Evolutionary conservation across 2,329 filamentous ascomycete genomes (phyloP), one percentile per base, ranked within the genome.

Genomic region (Ophiosphaerella korrae): DNA sequence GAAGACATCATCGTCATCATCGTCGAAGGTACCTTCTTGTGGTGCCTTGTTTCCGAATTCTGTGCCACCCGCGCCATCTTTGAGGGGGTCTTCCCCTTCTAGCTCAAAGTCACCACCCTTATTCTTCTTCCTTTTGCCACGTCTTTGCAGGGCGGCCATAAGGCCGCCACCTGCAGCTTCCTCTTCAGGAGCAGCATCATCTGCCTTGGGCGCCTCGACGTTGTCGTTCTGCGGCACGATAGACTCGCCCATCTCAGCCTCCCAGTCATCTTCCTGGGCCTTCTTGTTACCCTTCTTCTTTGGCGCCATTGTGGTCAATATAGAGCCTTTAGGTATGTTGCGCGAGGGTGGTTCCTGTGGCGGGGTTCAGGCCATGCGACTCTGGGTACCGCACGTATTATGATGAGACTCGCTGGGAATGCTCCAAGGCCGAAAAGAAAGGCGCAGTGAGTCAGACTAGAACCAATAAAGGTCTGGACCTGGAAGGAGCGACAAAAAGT

Each of bases 271-370:
- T 70, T 96, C 90, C 72, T 89, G 85, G 74, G 86, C 87, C 75
- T 87, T 87, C 82, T 93, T 95, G 77, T 87, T 89, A 74, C 88
- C 88, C 84, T 96, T 97, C 83, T 94, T 95, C 81, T 97, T 97
- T 57, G 92, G 92, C 70, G 92, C 80, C 93, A 97, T 97, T 55
- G 75, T 81, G 75, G 46, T 33, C 34, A 47, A 36, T 14, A 42
- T 41, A 33, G 43, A 44, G 42, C 24, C 26, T 49, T 31, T 42
- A 18, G 12, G 37, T 24, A 42, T 26, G 35, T 41, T 50, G 52
- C 45, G 34, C 39, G 48, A 40, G 38, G 32, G 31, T 38, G 18
- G 43, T 48, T 40, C 37, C 42, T 42, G 61, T 57, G 52, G 56
- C 50, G 60, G 57, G 58, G 52, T 53, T 52, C 32, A 45, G 36